Percentiles rank a stretch among this genome's conserved stretches.
phyloP scores from a whole-genome alignment of 192 early-diverging fungal genomes.

The Dissophora ornata region DNA sequence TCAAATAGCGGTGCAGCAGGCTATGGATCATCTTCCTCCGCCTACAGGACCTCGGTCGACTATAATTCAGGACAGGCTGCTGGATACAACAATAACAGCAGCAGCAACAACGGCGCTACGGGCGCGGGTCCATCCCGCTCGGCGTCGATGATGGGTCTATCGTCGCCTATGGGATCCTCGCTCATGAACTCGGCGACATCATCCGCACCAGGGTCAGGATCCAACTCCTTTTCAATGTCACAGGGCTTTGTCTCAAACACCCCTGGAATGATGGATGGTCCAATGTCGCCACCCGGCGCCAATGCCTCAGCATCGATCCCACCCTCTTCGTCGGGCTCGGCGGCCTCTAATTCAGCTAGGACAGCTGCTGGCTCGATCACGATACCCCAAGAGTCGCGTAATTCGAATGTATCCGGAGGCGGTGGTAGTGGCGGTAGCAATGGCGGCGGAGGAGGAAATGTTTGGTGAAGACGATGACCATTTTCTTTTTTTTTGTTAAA shows the following conservation, averaged over 20 bases:
- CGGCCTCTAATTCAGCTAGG: not conserved
- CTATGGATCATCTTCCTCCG: conserved; percentile 7
- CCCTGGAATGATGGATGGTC: not conserved
- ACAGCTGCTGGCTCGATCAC: conserved; percentile 6
- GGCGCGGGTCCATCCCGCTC: conserved; percentile 9
- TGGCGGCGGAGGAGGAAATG: not conserved
- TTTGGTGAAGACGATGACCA: not conserved
- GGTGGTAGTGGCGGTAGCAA: conserved; percentile 1
- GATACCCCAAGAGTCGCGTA: conserved; percentile 22
- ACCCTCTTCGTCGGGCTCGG: not conserved
- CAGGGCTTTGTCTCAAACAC: conserved; percentile 9
- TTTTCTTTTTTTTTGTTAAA: not conserved
- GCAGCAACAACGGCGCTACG: not conserved
- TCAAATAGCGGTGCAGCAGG: not conserved
- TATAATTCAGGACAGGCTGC: not conserved
- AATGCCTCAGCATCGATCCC: not conserved
- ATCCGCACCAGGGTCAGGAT: conserved; percentile 2
- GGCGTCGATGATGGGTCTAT: conserved; percentile 18
- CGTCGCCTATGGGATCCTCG: conserved; percentile 24
- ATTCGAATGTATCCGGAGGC: conserved; percentile 5
- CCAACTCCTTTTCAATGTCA: conserved; percentile 10
- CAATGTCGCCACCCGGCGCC: conserved; percentile 4
- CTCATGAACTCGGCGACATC: conserved; percentile 18
- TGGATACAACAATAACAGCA: not conserved
- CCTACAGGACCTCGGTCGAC: conserved; percentile 8